A percentile compares a stretch with the other conserved stretches of the same genome.
These are phyloP conservation scores for Amphibolis antarctica DNA, from an alignment of 106 monocot genomes.

Conservation along the genomic window DNA sequence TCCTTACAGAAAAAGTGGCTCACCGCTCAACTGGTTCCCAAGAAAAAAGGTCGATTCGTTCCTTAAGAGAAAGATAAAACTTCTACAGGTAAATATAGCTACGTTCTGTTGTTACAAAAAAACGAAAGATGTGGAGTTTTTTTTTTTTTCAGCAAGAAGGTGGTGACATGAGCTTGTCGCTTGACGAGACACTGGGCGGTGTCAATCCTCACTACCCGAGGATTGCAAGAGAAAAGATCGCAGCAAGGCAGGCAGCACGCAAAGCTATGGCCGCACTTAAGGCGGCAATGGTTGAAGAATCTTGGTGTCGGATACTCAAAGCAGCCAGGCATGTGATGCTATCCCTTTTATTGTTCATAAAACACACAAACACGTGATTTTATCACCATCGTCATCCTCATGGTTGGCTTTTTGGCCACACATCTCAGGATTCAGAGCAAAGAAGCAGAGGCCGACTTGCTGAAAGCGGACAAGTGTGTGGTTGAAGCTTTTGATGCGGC, in stretches of 20 bases:
- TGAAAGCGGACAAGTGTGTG: constrained; percentile 41
- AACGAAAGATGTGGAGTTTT: too few relatives aligned
- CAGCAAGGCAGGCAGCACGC: constrained; percentile 66
- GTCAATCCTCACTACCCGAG: constrained; percentile 83
- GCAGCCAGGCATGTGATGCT: constrained; percentile 61
- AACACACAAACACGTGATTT: background rate
- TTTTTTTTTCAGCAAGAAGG: constrained; percentile 30
- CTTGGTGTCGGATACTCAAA: constrained; percentile 79
- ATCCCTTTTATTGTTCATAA: too few relatives aligned
- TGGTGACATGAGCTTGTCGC: constrained; percentile 59
- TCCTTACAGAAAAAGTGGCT: constrained; percentile 38
- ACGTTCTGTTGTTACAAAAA: too few relatives aligned
- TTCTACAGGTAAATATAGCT: constrained; percentile 77
- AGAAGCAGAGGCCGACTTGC: constrained; percentile 48
- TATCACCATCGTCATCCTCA: background rate
- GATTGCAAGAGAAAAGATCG: constrained; percentile 78
- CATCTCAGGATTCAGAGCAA: constrained; percentile 48
- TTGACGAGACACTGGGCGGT: constrained; percentile 63
- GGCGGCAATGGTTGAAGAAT: constrained; percentile 84
- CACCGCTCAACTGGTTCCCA: constrained; percentile 78
- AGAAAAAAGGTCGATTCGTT: constrained; percentile 72
- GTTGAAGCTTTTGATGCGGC: constrained; percentile 70
- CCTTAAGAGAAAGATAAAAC: constrained; percentile 72
- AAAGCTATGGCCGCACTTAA: constrained; percentile 74
- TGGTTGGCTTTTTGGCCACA: background rate